Base-by-base conservation (phyloP, 768 basidiomycete genomes). In the Suillus clintonianus region DNA sequence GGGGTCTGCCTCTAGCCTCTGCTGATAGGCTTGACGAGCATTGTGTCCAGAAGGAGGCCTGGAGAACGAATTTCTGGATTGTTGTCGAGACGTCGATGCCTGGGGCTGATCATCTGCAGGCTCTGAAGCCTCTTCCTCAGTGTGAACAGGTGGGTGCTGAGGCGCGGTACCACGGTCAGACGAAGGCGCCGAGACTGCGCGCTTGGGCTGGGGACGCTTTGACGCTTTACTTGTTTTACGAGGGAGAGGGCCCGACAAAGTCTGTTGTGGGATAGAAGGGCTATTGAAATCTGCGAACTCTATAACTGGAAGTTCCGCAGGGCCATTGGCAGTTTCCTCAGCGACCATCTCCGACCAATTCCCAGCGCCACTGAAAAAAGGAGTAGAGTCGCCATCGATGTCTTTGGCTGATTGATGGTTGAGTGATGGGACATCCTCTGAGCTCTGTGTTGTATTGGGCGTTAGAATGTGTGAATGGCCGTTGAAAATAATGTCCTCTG, bases 271-370 rank as follows among this genome's bases (percentile, higher is more conserved):
- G 15, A 76, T 51, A 32, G 78, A 66, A 50, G 76, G 68, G n/a
- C 67, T 65, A 47, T 73, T 74, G 48, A 86, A 74, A 62, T 94
- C 89, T 59, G 86, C 82, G 70, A 94, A 95, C 63, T 93, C 90
- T 67, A 94, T 88, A 68, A 94, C 88, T 41, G 92, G 93, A 9
- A 94, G 81, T 32, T 87, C 85, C 9, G 84, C 85, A 54, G 85
- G 79, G 22, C 87, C 89, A 65, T 87, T 83, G n/a, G 77, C 78
- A 50, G 76, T 83, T 76, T 91, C 89, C 64, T 89, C 89, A 19
- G 88, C 82, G n/a, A 93, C 90, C 87, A 93, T 90, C 71, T 94
- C 91, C 11, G 91, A 90, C 92, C 92, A 94, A 68, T 85, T 83
- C 17, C 83, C 82, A 30, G 79, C 56, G 36, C 82, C 73, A 6